These are phyloP conservation scores for Lumnitzera racemosa DNA, from an alignment of 345 rosid genomes.

Conservation along the genomic window DNA sequence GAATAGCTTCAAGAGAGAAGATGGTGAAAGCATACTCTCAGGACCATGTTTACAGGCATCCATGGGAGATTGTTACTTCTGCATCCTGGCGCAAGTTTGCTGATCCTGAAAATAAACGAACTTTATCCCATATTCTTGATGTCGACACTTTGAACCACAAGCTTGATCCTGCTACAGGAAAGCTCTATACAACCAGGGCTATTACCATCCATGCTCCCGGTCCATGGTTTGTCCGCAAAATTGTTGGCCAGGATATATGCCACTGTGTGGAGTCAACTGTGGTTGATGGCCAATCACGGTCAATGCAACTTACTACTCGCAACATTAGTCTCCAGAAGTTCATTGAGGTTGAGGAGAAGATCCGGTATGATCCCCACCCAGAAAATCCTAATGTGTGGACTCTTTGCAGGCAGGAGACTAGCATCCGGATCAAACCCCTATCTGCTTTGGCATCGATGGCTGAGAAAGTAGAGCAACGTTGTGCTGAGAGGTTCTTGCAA, in stretches of 20 bases:
- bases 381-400: slow-evolving; percentile 77
- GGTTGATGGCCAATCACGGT: slow-evolving; percentile 66
- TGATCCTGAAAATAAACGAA: slow-evolving; percentile 86
- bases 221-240: slow-evolving; percentile 81
- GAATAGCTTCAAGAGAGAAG: slow-evolving; percentile 28
- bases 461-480: slow-evolving; percentile 86
- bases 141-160: slow-evolving; percentile 74
- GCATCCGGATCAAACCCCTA: slow-evolving; percentile 78
- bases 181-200: slow-evolving; percentile 82
- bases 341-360: slow-evolving; percentile 87
- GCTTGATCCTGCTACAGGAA: slow-evolving; percentile 59
- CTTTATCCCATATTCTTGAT: slow-evolving; percentile 69
- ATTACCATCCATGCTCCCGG: slow-evolving; percentile 86
- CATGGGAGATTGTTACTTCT: slow-evolving; percentile 96
- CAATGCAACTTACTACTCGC: slow-evolving; percentile 82
- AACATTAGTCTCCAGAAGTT: slow-evolving; percentile 87
- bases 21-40: slow-evolving; percentile 82
- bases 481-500: slow-evolving; percentile 89
- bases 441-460: slow-evolving; percentile 95
- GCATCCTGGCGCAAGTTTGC: slow-evolving; percentile 98
- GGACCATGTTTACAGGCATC: slow-evolving; percentile 91
- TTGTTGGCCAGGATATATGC: slow-evolving; percentile 89
- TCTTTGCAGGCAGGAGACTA: slow-evolving; percentile 78
- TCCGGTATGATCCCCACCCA: slow-evolving; percentile 80
- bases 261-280: slow-evolving; percentile 85